Conservation (phyloP, 106 monocot species). For the Allium sativum region DNA sequence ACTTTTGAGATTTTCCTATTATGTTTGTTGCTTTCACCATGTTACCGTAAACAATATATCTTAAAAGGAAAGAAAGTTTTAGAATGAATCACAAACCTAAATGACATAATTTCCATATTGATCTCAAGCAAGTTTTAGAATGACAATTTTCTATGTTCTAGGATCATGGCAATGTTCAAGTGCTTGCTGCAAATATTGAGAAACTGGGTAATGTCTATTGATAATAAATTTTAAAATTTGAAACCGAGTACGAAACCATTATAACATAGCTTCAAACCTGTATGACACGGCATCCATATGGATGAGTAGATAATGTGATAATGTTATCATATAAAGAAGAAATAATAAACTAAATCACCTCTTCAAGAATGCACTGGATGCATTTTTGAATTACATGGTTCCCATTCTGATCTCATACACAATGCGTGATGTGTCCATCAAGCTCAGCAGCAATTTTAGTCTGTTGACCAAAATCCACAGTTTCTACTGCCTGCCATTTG, state of each 20-base stretch:
- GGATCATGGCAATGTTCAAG: too few species aligned
- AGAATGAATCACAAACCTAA: too few species aligned
- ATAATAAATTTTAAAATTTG: too few species aligned
- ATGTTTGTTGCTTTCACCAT: too few species aligned
- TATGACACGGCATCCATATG: constrained; percentile 30
- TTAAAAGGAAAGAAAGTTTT: too few species aligned
- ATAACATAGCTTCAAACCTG: constrained; percentile 10
- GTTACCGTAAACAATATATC: too few species aligned
- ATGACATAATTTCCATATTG: too few species aligned
- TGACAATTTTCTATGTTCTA: too few species aligned
- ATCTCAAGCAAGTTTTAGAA: too few species aligned
- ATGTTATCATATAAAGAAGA: constrained; percentile 22
- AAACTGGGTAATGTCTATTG: too few species aligned
- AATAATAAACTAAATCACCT: constrained; percentile 21
- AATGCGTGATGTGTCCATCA: constrained; percentile 18
- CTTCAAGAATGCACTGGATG: constrained; percentile 15
- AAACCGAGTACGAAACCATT: neutral
- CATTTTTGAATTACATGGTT: constrained; percentile 30
- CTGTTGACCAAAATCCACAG: constrained; percentile 10
- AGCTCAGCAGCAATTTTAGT: constrained; percentile 22
- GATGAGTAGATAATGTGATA: constrained; percentile 23
- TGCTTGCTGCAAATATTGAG: neutral
- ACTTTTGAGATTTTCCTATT: too few species aligned
- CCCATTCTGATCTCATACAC: constrained; percentile 26
- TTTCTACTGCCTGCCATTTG: constrained; percentile 10